Evolutionary conservation across 2,329 filamentous ascomycete genomes (phyloP).

Genomic region (Epichloe bromicola): DNA sequence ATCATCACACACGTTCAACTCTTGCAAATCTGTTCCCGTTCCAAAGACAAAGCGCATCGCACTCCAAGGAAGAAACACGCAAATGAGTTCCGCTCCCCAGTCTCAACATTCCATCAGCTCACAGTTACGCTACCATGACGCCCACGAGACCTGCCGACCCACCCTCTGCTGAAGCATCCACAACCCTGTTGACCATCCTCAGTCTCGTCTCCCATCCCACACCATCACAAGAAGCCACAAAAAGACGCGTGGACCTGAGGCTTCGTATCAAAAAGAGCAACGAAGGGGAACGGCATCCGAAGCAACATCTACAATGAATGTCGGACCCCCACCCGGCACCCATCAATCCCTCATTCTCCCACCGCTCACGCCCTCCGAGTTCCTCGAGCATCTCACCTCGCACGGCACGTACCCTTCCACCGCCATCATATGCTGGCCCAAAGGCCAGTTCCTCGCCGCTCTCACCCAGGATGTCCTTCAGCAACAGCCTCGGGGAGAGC

Average conservation of each 20-base stretch:
- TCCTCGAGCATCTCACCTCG: slow-evolving; percentile 52
- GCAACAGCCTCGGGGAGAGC: slow-evolving; percentile 9
- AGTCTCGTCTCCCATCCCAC: too few species aligned
- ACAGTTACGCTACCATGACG: too few species aligned
- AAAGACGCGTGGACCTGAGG: background rate
- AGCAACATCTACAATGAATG: background rate
- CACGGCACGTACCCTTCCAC: slow-evolving; percentile 45
- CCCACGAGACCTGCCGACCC: background rate
- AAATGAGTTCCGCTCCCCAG: too few species aligned
- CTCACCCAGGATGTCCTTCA: slow-evolving; percentile 35
- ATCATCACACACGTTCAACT: too few species aligned
- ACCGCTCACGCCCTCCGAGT: slow-evolving; percentile 41
- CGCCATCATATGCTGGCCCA: slow-evolving; percentile 57
- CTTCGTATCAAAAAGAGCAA: background rate
- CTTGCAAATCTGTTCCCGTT: too few species aligned
- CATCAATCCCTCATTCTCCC: slow-evolving; percentile 31
- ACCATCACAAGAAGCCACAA: too few species aligned
- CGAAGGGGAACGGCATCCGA: background rate
- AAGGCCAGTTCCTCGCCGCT: slow-evolving; percentile 48
- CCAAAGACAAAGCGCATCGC: too few species aligned
- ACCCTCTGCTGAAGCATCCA: background rate
- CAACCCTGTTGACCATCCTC: background rate
- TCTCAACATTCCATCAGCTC: too few species aligned
- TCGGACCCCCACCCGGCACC: slow-evolving; percentile 3
- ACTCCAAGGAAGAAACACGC: too few species aligned